Evolutionary conservation across 1,139 yeast species (phyloP).

Genomic region (Yamadazyma sp.): DNA sequence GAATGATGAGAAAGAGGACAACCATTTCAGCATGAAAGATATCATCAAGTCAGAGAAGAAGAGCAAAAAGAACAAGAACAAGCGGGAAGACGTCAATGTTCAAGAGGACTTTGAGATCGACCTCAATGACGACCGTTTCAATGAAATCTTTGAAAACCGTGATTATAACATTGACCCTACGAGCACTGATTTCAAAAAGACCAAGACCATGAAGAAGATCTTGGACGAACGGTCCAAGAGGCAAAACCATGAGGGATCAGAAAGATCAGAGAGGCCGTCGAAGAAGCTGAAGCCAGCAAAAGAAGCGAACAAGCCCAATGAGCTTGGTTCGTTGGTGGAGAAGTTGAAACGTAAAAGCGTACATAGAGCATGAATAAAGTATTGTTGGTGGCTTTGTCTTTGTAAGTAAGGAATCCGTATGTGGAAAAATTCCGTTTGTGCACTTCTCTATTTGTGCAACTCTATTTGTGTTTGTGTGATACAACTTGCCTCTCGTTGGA

Average conservation of each 20-base stretch:
- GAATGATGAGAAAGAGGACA: slow-evolving; percentile 40
- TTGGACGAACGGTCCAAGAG: slow-evolving; percentile 73
- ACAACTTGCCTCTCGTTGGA: no score
- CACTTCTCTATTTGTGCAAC: no score
- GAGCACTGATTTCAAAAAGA: slow-evolving; percentile 81
- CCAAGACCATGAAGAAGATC: slow-evolving; percentile 81
- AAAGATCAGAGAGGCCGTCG: slow-evolving; percentile 7
- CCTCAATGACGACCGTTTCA: slow-evolving; percentile 81
- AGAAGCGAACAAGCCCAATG: slow-evolving; percentile 6
- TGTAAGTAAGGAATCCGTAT: no score
- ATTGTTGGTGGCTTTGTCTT: not conserved
- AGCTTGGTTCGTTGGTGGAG: slow-evolving; percentile 29
- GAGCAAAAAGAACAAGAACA: slow-evolving; percentile 32
- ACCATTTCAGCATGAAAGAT: slow-evolving; percentile 81
- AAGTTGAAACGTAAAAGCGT: slow-evolving; percentile 37
- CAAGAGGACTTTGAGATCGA: slow-evolving; percentile 70
- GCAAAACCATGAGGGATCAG: slow-evolving; percentile 11
- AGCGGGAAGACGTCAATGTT: slow-evolving; percentile 39
- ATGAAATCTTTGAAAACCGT: slow-evolving; percentile 82
- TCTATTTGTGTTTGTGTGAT: no score
- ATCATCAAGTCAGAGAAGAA: slow-evolving; percentile 68
- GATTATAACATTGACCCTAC: slow-evolving; percentile 93
- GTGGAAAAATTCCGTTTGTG: no score
- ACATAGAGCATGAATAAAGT: slow-evolving; percentile 3
- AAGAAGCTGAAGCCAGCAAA: slow-evolving; percentile 6